Evolutionary conservation across 2,329 filamentous ascomycete species (phyloP), one percentile per base, ranked within the genome.

Genomic region (Pseudopithomyces chartarum): DNA sequence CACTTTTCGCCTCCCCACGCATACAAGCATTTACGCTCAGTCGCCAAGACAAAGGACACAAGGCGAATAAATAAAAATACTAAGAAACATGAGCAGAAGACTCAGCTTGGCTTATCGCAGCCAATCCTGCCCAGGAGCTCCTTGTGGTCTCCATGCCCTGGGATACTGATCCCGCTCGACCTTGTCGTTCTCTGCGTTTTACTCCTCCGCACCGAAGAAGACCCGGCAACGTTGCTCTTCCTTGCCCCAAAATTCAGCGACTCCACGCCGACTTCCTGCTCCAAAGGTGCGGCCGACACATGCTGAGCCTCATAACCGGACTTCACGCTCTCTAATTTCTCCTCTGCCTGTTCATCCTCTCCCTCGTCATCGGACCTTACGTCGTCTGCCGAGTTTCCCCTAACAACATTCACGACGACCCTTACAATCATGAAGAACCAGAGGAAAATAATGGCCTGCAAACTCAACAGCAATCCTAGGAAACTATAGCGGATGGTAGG

Each of bases 351-450:
- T 17, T 84, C 83, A 22, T 86, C 87, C 20, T 88, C 90, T 6
- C 80, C 89, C 76, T 96, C 92, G 61, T 92, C 91, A 65, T 97
- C 94, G 61, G 91, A 96, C 54, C 95, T 87, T 17, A 87, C 85
- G 70, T 99, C 95, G 61, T 97, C 92, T 5, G 94, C 92, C 32
- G 86, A 82, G 36, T 83, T 85, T 32, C 94, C 93, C 49, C 83
- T 85, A 34, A 98, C 73, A 6, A 98, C 92, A 59, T 89, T 88
- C 60, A 90, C 83, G 20, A 92, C 92, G 2, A 99, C 90, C 55
- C 87, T 86, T 38, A 93, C 77, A 64, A 98, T 97, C 87, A 97
- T 90, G 60, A 82, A 83, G 70, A 98, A 96, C 95, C 95, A 98
- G 59, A 90, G 83, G 34, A 96, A 80, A 32, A 90, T 92, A 52